Evolutionary conservation across 257 asterid genomes (phyloP).

Genomic region (Primulina eburnea): DNA sequence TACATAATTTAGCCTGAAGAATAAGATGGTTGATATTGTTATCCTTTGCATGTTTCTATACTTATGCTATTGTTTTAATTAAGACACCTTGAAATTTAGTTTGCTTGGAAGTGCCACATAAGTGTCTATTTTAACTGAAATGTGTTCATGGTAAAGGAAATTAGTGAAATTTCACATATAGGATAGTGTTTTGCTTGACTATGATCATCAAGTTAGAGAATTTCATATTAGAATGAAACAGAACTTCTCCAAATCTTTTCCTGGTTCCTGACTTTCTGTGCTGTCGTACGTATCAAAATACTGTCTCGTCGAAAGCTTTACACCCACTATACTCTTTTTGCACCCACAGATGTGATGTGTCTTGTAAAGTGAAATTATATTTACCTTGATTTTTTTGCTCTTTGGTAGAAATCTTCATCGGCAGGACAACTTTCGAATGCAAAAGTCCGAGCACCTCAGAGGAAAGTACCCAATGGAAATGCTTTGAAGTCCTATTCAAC

Average conservation of each 20-base stretch:
- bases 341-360: not conserved
- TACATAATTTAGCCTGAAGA: not conserved
- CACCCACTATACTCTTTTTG: slow-evolving; percentile 9
- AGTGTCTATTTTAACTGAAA: not conserved
- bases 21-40: slow-evolving; percentile 5
- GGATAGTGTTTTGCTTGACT: slow-evolving; percentile 2
- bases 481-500: slow-evolving; percentile 45
- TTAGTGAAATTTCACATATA: not conserved
- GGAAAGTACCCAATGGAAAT: slow-evolving; percentile 49
- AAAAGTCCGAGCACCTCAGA: slow-evolving; percentile 58
- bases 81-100: slow-evolving; percentile 1
- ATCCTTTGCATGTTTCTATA: slow-evolving; percentile 12
- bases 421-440: slow-evolving; percentile 43
- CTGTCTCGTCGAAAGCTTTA: not conserved
- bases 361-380: slow-evolving; percentile 6
- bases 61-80: slow-evolving; percentile 12
- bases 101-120: slow-evolving; percentile 6
- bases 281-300: not conserved
- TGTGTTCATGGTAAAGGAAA: slow-evolving; percentile 10
- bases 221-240: not conserved
- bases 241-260: not conserved
- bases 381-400: slow-evolving; percentile 20
- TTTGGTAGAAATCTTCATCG: slow-evolving; percentile 59
- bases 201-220: not conserved
- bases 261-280: too few relatives aligned